These are phyloP conservation scores for Tephrocybe sp. DNA, from an alignment of 768 basidiomycete species.

Conservation along the genomic window DNA sequence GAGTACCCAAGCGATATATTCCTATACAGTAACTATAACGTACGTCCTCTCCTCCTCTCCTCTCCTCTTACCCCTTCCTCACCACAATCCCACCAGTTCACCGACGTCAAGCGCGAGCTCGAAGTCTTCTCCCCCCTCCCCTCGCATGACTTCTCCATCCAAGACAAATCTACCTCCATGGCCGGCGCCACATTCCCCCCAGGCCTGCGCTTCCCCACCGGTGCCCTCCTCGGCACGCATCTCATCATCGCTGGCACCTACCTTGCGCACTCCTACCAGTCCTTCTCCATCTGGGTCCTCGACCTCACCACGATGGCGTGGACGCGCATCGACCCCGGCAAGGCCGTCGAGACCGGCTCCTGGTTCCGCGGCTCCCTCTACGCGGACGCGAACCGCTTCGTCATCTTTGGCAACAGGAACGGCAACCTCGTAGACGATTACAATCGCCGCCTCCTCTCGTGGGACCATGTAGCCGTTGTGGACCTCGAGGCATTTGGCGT, in stretches of 20 bases:
- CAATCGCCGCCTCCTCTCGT: constrained; percentile 85
- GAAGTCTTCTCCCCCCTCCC: constrained; percentile 87
- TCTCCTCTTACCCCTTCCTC: background rate
- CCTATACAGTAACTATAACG: constrained; percentile 96
- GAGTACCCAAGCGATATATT: constrained; percentile 85
- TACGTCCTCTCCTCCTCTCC: constrained; percentile 34
- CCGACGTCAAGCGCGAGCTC: constrained; percentile 93
- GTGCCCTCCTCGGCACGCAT: constrained; percentile 86
- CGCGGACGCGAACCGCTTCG: constrained; percentile 79
- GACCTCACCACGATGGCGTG: constrained; percentile 82
- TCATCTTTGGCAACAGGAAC: constrained; percentile 88
- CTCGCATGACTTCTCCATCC: constrained; percentile 72
- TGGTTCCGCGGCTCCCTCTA: constrained; percentile 95
- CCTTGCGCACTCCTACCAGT: constrained; percentile 90
- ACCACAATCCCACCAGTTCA: constrained; percentile 55
- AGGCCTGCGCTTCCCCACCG: constrained; percentile 94
- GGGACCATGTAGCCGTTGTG: constrained; percentile 90
- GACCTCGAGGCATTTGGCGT: constrained; percentile 96
- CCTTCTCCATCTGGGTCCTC: constrained; percentile 95
- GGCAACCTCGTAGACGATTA: constrained; percentile 92
- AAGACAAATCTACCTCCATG: constrained; percentile 83
- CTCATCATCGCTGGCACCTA: constrained; percentile 96
- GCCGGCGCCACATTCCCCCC: constrained; percentile 82
- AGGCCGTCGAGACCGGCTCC: constrained; percentile 81
- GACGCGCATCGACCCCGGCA: constrained; percentile 88